Evolutionary conservation across 1,284 basidiomycete species (phyloP).

Genomic region (Marasmius fiardii): DNA sequence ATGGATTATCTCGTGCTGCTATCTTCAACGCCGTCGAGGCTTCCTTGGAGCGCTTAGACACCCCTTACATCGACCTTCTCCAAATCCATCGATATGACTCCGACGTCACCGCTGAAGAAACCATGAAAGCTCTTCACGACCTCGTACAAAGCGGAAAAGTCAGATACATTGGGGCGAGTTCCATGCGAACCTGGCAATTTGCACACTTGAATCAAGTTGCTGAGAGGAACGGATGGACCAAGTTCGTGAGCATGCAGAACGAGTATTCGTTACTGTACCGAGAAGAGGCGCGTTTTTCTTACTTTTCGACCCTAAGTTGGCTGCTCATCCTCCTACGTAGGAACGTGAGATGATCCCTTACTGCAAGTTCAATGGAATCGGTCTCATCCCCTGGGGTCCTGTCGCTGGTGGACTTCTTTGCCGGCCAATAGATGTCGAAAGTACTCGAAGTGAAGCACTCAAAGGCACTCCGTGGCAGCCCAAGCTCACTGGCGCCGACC

Average conservation of each 20-base stretch:
- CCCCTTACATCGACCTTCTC: conserved; percentile 44
- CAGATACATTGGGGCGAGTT: conserved; percentile 43
- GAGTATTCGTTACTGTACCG: conserved; percentile 35
- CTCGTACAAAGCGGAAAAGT: conserved; percentile 39
- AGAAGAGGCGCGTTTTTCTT: conserved; percentile 28
- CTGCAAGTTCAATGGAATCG: conserved; percentile 26
- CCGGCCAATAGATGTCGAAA: conserved; percentile 11
- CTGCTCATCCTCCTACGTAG: conserved; percentile 1
- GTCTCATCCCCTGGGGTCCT: conserved; percentile 17
- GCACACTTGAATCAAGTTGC: conserved; percentile 35
- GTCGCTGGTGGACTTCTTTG: conserved; percentile 14
- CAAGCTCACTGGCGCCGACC: conserved; percentile 16
- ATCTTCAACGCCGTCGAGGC: conserved; percentile 45
- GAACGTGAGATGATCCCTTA: conserved; percentile 17
- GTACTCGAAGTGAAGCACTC: conserved; percentile 6
- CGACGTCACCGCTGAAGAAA: conserved; percentile 33
- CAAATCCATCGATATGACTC: conserved; percentile 41
- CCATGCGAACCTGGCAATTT: conserved; percentile 42
- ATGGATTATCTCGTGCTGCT: conserved; percentile 37
- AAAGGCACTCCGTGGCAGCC: conserved; percentile 6
- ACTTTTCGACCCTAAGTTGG: too few relatives aligned
- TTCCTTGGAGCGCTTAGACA: conserved; percentile 37
- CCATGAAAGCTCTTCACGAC: conserved; percentile 44
- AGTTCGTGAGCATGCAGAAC: conserved; percentile 35
- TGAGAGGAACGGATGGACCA: conserved; percentile 29